Conservation (phyloP, 2,329 filamentous ascomycete species). For the Penicillium paneum region DNA sequence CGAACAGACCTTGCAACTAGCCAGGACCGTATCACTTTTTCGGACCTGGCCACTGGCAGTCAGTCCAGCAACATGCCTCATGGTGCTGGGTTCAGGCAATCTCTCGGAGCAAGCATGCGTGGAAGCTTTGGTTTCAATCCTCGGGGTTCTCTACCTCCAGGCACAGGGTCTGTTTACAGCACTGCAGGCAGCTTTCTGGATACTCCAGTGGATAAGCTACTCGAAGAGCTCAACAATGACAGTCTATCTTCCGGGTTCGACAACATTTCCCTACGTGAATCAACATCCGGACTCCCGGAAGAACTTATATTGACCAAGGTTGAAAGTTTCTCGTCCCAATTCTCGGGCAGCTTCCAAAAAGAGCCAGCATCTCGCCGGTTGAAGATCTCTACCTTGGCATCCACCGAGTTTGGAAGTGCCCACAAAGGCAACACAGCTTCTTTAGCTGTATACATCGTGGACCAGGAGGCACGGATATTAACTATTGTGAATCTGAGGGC, state of each 20-base stretch:
- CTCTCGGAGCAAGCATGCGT: conserved; percentile 66
- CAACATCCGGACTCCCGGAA: conserved; percentile 67
- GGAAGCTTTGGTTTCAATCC: conserved; percentile 56
- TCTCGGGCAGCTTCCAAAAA: conserved; percentile 30
- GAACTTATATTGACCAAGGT: conserved; percentile 72
- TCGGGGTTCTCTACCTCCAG: conserved; percentile 56
- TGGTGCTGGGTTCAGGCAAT: conserved; percentile 59
- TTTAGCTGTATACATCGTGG: conserved; percentile 62
- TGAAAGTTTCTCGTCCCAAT: conserved; percentile 62
- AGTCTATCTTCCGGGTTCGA: conserved; percentile 66
- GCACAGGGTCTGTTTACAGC: conserved; percentile 46
- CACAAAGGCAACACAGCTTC: conserved; percentile 32
- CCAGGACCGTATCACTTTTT: conserved; percentile 76
- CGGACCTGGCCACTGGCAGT: conserved; percentile 60
- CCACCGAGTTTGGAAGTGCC: conserved; percentile 32
- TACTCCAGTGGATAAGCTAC: conserved; percentile 64
- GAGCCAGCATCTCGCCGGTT: conserved; percentile 28
- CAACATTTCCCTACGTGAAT: conserved; percentile 69
- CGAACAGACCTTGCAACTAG: conserved; percentile 82
- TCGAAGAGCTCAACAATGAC: conserved; percentile 64
- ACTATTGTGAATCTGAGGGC: conserved; percentile 64
- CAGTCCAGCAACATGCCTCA: conserved; percentile 36
- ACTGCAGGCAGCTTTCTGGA: conserved; percentile 63
- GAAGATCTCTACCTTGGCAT: conserved; percentile 64
- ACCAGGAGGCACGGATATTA: conserved; percentile 64